These are phyloP conservation scores for Polytrichum formosum DNA, from an alignment of 225 moss, liverwort and hornwort species.

Conservation along the genomic window DNA sequence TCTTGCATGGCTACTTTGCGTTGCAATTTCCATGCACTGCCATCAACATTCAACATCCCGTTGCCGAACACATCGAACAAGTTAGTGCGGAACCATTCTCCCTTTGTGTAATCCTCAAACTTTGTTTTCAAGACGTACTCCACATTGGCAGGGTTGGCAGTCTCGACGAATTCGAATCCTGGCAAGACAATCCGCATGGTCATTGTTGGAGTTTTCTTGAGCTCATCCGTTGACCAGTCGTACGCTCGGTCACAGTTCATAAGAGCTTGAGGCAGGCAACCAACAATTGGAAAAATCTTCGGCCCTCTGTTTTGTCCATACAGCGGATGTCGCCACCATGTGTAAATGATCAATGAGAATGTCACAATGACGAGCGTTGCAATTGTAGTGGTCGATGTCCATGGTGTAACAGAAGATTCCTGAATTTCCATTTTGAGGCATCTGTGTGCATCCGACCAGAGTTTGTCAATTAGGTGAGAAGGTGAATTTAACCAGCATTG, in stretches of 20 bases:
- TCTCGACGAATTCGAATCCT: slow-evolving; percentile 21
- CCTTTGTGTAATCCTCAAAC: slow-evolving; percentile 35
- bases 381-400: slow-evolving; percentile 9
- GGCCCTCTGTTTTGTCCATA: slow-evolving; percentile 28
- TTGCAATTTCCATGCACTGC: slow-evolving; percentile 27
- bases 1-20: slow-evolving; percentile 29
- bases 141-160: slow-evolving; percentile 49
- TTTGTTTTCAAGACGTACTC: slow-evolving; percentile 60
- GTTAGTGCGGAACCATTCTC: not conserved
- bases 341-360: not conserved
- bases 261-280: slow-evolving; percentile 32
- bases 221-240: slow-evolving; percentile 35
- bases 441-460: not conserved
- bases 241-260: slow-evolving; percentile 25
- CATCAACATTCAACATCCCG: slow-evolving; percentile 30
- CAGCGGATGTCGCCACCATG: slow-evolving; percentile 29
- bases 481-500: not conserved
- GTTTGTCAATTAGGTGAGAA: not conserved
- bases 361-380: not conserved
- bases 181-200: slow-evolving; percentile 30
- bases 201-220: slow-evolving; percentile 21
- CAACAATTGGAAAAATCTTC: slow-evolving; percentile 25
- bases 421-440: not conserved
- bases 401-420: not conserved
- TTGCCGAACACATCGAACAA: slow-evolving; percentile 21